Percentiles rank a stretch among this genome's conserved stretches.
Conservation (phyloP, 805 yeast genomes). For the Metschnikowia lunata region DNA sequence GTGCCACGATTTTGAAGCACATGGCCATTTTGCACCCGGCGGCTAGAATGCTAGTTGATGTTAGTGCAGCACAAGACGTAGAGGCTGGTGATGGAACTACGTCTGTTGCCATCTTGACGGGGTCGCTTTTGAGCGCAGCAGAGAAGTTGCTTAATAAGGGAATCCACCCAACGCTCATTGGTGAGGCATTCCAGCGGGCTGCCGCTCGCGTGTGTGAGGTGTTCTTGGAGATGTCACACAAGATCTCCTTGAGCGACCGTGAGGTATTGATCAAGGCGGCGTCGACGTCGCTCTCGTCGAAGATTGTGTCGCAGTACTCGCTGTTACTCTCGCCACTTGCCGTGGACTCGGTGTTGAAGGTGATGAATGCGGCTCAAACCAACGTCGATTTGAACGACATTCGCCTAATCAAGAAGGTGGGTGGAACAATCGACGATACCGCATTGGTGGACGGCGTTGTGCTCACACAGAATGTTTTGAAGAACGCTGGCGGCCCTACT, state of each 20-base stretch:
- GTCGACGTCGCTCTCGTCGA: constrained; percentile 86
- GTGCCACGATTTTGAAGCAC: constrained; percentile 92
- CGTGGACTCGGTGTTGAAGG: constrained; percentile 86
- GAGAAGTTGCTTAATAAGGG: constrained; percentile 85
- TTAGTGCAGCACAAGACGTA: constrained; percentile 95
- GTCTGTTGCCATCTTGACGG: constrained; percentile 92
- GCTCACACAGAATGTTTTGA: constrained; percentile 83
- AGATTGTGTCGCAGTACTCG: constrained; percentile 92
- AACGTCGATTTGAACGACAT: constrained; percentile 84
- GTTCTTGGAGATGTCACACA: constrained; percentile 76
- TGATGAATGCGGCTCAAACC: constrained; percentile 55
- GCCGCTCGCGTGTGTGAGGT: constrained; percentile 80
- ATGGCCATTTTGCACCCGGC: constrained; percentile 99
- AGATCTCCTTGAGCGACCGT: constrained; percentile 73
- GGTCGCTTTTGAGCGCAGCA: constrained; percentile 91
- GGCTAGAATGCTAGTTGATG: constrained; percentile 93
- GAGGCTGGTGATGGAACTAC: constrained; percentile 99
- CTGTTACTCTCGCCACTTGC: constrained; percentile 85
- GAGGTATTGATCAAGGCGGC: constrained; percentile 89
- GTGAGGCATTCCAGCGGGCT: constrained; percentile 90
- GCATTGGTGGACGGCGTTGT: constrained; percentile 91
- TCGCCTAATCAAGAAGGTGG: constrained; percentile 86
- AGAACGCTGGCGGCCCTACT: constrained; percentile 91
- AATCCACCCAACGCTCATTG: constrained; percentile 91
- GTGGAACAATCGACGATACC: constrained; percentile 97